Evolutionary conservation across 2,329 filamentous ascomycete genomes (phyloP).

Genomic region (Monilinia laxa): DNA sequence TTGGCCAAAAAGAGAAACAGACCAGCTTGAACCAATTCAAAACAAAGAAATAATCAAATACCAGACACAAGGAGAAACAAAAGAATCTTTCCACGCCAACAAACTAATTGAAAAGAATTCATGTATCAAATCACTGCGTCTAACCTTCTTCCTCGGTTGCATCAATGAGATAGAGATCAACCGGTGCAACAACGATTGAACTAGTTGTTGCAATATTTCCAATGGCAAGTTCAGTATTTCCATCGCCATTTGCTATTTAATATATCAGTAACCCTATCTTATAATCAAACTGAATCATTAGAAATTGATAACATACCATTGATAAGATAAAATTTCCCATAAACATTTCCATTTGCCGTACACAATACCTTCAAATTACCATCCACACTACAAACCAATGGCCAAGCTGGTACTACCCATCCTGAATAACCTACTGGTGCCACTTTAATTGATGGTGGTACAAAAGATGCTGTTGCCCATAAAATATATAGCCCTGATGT

Average conservation of each 20-base stretch:
- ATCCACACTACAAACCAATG: constrained; percentile 4
- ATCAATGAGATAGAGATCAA: constrained; percentile 8
- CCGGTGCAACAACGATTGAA: not conserved
- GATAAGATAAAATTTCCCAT: constrained; percentile 5
- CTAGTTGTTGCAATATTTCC: constrained; percentile 9
- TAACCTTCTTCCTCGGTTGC: not conserved
- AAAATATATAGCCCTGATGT: constrained; percentile 2
- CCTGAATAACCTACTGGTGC: not conserved
- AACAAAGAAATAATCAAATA: not conserved
- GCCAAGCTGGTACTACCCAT: constrained; percentile 12
- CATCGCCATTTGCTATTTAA: constrained; percentile 11
- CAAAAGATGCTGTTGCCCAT: not conserved
- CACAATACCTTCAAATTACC: constrained; percentile 9
- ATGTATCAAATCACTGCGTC: not conserved
- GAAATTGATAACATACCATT: constrained; percentile 5
- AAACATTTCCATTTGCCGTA: constrained; percentile 3
- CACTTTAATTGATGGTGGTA: not conserved
- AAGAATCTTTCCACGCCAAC: not conserved
- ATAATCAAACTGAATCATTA: too few species aligned
- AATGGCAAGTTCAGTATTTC: constrained; percentile 6
- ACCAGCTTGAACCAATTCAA: not conserved
- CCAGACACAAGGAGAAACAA: not conserved
- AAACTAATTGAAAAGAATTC: not conserved
- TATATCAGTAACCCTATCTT: not conserved
- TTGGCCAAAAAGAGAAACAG: not conserved